These are phyloP conservation scores for Polyporus tsugae DNA, from an alignment of 1,284 basidiomycete genomes.

Conservation along the genomic window DNA sequence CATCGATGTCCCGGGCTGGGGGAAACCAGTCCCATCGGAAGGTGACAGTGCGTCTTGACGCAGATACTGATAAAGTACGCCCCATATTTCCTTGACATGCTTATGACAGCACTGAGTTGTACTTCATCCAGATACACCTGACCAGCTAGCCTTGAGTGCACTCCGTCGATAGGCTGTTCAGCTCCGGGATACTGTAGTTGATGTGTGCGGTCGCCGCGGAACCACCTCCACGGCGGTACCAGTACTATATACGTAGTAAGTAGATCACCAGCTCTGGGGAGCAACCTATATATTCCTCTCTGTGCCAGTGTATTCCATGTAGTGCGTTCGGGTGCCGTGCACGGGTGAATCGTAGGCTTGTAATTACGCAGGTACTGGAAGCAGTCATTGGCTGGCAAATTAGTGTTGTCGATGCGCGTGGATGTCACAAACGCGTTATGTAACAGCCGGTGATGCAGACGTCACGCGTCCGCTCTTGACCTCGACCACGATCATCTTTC, in stretches of 20 bases:
- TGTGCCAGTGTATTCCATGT: too few relatives aligned
- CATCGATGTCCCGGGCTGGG: slow-evolving; percentile 11
- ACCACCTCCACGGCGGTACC: too few relatives aligned
- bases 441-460: background rate
- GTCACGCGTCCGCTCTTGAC: background rate
- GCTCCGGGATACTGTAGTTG: too few relatives aligned
- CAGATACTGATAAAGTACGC: background rate
- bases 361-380: too few relatives aligned
- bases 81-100: background rate
- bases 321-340: too few relatives aligned
- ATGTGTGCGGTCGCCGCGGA: too few relatives aligned
- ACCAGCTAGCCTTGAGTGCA: background rate
- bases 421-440: slow-evolving; percentile 3
- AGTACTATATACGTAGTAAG: too few relatives aligned
- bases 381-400: background rate
- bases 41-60: background rate
- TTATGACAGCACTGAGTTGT: background rate
- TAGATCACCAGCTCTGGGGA: too few relatives aligned
- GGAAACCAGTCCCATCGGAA: background rate
- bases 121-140: background rate
- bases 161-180: background rate
- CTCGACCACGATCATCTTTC: background rate
- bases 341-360: too few relatives aligned
- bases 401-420: background rate
- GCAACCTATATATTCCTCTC: too few relatives aligned